phyloP scores from a whole-genome alignment of 2,329 filamentous ascomycete species.

The Aspergillus alliaceus region DNA sequence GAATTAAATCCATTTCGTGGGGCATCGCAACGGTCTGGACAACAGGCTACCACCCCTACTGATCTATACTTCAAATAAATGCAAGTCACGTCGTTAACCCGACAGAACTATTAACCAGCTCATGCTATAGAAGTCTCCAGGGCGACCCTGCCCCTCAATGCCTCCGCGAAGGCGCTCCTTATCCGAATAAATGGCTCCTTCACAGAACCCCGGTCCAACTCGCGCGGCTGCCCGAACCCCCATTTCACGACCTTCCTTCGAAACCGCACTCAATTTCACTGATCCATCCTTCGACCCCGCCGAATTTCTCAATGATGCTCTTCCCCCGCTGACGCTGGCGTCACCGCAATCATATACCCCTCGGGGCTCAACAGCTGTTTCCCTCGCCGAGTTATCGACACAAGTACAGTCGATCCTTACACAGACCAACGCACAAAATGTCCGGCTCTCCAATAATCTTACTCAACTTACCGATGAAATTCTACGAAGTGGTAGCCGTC shows the following conservation, averaged over 20 bases:
- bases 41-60: not conserved
- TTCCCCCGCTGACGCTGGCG: constrained; percentile 65
- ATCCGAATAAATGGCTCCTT: constrained; percentile 13
- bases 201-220: constrained; percentile 26
- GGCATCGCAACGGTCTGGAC: no score
- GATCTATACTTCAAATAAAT: not conserved
- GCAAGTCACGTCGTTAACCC: not conserved
- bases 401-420: constrained; percentile 83
- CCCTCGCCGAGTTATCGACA: constrained; percentile 73
- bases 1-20: no score
- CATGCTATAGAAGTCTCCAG: constrained; percentile 8
- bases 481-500: constrained; percentile 77
- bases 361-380: constrained; percentile 49
- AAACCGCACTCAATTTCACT: constrained; percentile 70
- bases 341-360: constrained; percentile 35
- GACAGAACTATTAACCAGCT: not conserved
- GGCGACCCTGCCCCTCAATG: constrained; percentile 4
- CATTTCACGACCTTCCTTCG: constrained; percentile 33
- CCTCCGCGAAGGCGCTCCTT: not conserved
- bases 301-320: constrained; percentile 76
- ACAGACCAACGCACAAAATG: constrained; percentile 84
- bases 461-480: constrained; percentile 95
- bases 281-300: constrained; percentile 76
- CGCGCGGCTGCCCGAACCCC: constrained; percentile 16
- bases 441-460: constrained; percentile 74